phyloP scores from a whole-genome alignment of 768 basidiomycete genomes.

The Ramaria rubella region DNA sequence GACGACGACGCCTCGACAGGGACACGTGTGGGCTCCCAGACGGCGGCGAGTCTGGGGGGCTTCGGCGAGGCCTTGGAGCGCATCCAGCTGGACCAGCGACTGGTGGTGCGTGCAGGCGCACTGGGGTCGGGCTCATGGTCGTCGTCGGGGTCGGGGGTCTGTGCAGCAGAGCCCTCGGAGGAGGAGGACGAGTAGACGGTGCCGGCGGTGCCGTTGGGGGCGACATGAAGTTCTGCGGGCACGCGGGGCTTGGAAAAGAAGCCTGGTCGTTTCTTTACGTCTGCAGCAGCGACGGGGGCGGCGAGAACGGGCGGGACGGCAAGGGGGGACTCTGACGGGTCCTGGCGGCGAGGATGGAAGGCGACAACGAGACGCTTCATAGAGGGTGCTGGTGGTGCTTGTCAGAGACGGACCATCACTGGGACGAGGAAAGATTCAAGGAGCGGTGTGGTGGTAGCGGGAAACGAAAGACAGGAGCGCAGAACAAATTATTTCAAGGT shows the following conservation, averaged over 20 bases:
- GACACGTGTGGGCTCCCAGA: neutral
- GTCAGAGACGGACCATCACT: slow-evolving; percentile 18
- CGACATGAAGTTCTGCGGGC: neutral
- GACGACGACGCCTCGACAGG: too few relatives aligned
- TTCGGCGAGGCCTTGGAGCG: neutral
- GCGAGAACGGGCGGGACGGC: neutral
- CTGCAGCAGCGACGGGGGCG: too few relatives aligned
- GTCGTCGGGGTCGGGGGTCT: slow-evolving; percentile 1
- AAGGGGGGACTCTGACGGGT: neutral
- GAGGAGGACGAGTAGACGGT: slow-evolving; percentile 2
- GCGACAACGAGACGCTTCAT: slow-evolving; percentile 66
- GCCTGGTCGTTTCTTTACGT: neutral
- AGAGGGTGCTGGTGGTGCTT: too few relatives aligned
- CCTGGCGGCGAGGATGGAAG: slow-evolving; percentile 28
- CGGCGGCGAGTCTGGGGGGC: neutral
- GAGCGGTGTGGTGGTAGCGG: slow-evolving; percentile 5
- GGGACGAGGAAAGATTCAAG: slow-evolving; percentile 10
- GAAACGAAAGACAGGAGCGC: neutral
- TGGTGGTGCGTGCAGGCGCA: neutral
- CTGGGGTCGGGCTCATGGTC: too few relatives aligned
- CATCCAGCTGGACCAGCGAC: neutral
- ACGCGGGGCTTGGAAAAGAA: neutral
- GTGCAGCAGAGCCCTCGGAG: slow-evolving; percentile 1
- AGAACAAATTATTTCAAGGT: neutral
- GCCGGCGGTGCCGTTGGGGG: too few relatives aligned